Conservation (phyloP, 2,329 filamentous ascomycete genomes). For the Biscogniauxia sp. region DNA sequence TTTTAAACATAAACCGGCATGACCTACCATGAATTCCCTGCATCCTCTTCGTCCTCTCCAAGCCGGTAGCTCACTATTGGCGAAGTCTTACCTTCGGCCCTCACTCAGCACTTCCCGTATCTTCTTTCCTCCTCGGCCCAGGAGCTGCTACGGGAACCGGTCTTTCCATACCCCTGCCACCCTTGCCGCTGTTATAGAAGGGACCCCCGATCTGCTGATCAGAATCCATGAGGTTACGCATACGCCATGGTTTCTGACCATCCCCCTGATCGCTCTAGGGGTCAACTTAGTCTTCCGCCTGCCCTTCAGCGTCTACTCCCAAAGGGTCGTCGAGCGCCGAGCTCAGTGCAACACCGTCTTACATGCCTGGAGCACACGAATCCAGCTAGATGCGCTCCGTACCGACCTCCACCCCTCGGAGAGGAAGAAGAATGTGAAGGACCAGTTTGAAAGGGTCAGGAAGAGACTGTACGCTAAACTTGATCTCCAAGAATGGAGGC, state of each 20-base stretch:
- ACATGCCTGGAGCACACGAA: slow-evolving; percentile 34
- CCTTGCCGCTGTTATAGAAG: slow-evolving; percentile 32
- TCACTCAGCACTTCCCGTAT: neutral
- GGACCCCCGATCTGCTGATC: slow-evolving; percentile 43
- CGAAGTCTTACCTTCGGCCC: slow-evolving; percentile 4
- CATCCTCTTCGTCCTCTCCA: slow-evolving; percentile 7
- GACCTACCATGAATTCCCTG: slow-evolving; percentile 13
- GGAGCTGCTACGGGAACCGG: slow-evolving; percentile 4
- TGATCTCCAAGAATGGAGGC: slow-evolving; percentile 48
- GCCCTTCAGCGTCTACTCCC: slow-evolving; percentile 44
- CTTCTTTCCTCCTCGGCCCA: neutral
- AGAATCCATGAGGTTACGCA: slow-evolving; percentile 41
- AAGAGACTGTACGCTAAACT: slow-evolving; percentile 31
- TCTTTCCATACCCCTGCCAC: slow-evolving; percentile 35
- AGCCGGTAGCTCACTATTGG: slow-evolving; percentile 6
- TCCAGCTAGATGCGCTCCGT: slow-evolving; percentile 17
- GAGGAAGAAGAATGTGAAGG: slow-evolving; percentile 25
- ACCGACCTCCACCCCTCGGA: slow-evolving; percentile 11
- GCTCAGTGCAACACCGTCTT: slow-evolving; percentile 31
- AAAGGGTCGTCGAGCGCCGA: slow-evolving; percentile 30
- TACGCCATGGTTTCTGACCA: slow-evolving; percentile 53
- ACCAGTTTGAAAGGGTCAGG: slow-evolving; percentile 23
- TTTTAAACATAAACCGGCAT: slow-evolving; percentile 1
- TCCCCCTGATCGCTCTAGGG: slow-evolving; percentile 50
- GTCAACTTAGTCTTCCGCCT: slow-evolving; percentile 46